Conservation (phyloP, 164 flowering plant species). For the Sedum album region DNA sequence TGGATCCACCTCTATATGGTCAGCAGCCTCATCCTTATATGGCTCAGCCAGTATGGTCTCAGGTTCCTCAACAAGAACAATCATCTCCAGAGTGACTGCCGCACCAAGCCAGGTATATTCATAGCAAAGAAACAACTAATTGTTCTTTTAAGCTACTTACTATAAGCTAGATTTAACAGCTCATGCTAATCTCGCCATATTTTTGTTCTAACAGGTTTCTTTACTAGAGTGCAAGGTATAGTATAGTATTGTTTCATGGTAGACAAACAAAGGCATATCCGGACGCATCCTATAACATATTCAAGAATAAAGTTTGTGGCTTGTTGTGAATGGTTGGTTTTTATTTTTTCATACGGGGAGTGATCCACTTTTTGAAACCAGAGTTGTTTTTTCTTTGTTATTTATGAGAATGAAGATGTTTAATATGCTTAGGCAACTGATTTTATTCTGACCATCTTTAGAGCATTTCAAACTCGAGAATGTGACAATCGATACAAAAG, state of each 20-base stretch:
- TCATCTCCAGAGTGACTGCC: conserved; percentile 6
- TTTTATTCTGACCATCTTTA: neutral
- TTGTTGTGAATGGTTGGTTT: no score
- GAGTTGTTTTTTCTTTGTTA: neutral
- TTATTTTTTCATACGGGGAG: neutral
- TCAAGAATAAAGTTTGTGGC: no score
- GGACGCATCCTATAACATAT: no score
- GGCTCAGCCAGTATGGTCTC: conserved; percentile 14
- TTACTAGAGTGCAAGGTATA: no score
- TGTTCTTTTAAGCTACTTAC: no score
- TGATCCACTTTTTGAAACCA: neutral
- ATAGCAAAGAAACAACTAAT: neutral
- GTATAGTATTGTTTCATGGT: no score
- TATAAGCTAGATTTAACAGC: no score
- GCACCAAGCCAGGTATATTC: neutral
- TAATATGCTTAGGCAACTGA: neutral
- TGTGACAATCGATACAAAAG: no score
- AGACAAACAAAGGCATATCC: no score
- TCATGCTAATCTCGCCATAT: neutral
- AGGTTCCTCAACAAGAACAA: conserved; percentile 6
- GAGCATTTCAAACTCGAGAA: no score
- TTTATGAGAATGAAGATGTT: neutral
- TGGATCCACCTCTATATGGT: conserved; percentile 12
- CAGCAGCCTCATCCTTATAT: conserved; percentile 13
- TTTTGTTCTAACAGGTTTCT: neutral